Conservation (phyloP, 768 basidiomycete genomes). For the Lactifluus piperatus region DNA sequence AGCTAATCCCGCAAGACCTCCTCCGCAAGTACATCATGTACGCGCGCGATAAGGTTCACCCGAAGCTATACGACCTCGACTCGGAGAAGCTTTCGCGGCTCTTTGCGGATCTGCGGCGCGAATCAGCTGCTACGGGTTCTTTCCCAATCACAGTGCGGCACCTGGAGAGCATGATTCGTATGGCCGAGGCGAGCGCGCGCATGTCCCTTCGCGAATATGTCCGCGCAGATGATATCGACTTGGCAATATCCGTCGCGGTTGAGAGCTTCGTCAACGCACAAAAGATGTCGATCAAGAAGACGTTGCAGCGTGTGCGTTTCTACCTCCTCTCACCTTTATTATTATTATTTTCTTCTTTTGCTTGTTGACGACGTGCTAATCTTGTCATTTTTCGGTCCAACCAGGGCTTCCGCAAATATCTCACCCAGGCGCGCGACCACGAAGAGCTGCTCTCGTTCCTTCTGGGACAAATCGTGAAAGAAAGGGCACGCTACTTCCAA, state of each 20-base stretch:
- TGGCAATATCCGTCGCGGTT: slow-evolving; percentile 93
- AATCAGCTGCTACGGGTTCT: slow-evolving; percentile 96
- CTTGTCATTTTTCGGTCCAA: not conserved
- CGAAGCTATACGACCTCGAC: slow-evolving; percentile 91
- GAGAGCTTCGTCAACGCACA: slow-evolving; percentile 94
- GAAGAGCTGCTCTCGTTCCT: slow-evolving; percentile 94
- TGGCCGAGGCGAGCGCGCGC: slow-evolving; percentile 97
- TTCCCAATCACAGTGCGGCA: slow-evolving; percentile 98
- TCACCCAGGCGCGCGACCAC: slow-evolving; percentile 91
- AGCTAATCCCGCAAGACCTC: slow-evolving; percentile 96
- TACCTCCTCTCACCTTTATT: not conserved
- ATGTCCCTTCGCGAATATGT: slow-evolving; percentile 98
- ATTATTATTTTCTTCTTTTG: not conserved
- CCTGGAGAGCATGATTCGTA: slow-evolving; percentile 97
- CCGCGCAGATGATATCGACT: slow-evolving; percentile 89
- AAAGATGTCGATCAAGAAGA: slow-evolving; percentile 98
- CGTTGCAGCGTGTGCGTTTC: slow-evolving; percentile 75
- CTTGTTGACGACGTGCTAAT: not conserved
- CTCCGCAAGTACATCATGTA: slow-evolving; percentile 99
- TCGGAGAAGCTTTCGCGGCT: slow-evolving; percentile 91
- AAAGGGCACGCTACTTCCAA: slow-evolving; percentile 80
- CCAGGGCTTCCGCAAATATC: slow-evolving; percentile 96
- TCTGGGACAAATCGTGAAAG: slow-evolving; percentile 88
- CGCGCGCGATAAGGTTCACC: slow-evolving; percentile 84
- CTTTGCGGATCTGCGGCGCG: slow-evolving; percentile 91